Evolutionary conservation across 2,329 filamentous ascomycete species (phyloP).

Genomic region (Cladobotryum mycophilum): DNA sequence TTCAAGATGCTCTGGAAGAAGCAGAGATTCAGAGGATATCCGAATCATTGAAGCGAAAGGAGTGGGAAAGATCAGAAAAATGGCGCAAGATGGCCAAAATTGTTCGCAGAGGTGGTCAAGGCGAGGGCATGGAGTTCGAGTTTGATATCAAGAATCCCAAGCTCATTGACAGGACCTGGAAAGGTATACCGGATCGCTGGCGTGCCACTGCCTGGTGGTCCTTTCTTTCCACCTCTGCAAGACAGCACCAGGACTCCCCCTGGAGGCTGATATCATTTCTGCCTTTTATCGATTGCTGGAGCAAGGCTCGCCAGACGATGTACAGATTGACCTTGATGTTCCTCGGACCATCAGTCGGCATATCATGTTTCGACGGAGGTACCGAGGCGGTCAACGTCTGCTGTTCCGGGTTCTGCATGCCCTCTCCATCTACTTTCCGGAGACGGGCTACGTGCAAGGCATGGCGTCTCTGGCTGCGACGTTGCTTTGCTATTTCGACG

Average conservation of each 20-base stretch:
- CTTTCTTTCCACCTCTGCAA: constrained; percentile 75
- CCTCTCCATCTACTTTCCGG: constrained; percentile 83
- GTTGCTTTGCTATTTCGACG: constrained; percentile 91
- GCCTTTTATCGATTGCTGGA: constrained; percentile 68
- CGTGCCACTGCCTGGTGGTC: constrained; percentile 90
- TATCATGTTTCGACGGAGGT: constrained; percentile 92
- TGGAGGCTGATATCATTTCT: constrained; percentile 65
- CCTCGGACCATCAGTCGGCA: constrained; percentile 90
- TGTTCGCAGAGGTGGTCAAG: constrained; percentile 43
- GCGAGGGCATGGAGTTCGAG: constrained; percentile 60
- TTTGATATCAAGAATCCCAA: constrained; percentile 82
- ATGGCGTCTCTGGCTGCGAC: constrained; percentile 95
- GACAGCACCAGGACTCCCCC: constrained; percentile 52
- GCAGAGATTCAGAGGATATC: constrained; percentile 45
- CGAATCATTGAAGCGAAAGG: constrained; percentile 55
- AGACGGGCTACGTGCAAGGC: constrained; percentile 92
- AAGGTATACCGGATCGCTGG: constrained; percentile 96
- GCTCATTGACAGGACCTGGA: constrained; percentile 88
- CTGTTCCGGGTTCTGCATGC: constrained; percentile 90
- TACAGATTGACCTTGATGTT: constrained; percentile 96
- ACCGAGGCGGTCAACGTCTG: constrained; percentile 84
- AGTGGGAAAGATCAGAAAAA: constrained; percentile 57
- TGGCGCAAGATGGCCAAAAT: constrained; percentile 62
- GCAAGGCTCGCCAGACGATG: constrained; percentile 76
- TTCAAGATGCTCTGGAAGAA: constrained; percentile 51